Base-by-base conservation (phyloP, 176 grass and related monocot genomes). In the Zoysia japonica region DNA sequence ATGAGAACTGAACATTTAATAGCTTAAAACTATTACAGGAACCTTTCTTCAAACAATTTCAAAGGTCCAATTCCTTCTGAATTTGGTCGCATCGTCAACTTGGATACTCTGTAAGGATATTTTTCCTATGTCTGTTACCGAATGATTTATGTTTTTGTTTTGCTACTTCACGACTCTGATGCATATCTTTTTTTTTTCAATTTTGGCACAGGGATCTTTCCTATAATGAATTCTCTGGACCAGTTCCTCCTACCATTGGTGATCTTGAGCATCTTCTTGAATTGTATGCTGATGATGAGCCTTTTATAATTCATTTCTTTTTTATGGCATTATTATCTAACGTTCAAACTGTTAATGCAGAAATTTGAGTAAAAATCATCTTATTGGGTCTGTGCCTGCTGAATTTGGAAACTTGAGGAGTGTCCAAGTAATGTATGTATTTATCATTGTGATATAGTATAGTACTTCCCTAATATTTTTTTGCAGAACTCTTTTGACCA, bases 351-450 rank as follows among this genome's bases (percentile, higher is more conserved):
- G 6, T 80, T 35, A 69, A 52, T 71, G 47, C 77, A 99, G 96
- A 75, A 93, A 99, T 82, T 80, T 95, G 52, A 99, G 96, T 80
- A 99, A 86, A 74, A 99, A 99, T 69, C 66, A 89, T 84, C 88
- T 99, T 55, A 82, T 16, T 84, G 92, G 90, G 11, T 43, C 69
- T n/a, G 62, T 99, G 12, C 90, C 92, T 88, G 78, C 88, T 80
- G 96, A 99, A 87, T 99, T 99, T 50, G 92, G 90, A 63, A 93
- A 99, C 88, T 85, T 99, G 72, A 87, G 92, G 84, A 99, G 96
- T 51, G 49, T 95, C 77, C 90, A 96, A 96, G 79, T 93, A 81
- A 96, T 99, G 96, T 95, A 93, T 91, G 92, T 55, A 53, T 69
- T n/a, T 41, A 69, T 12, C 39, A 73, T 79, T 85, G 39, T 53